Base-by-base conservation (phyloP, 2,329 filamentous ascomycete genomes). In the Alternaria consortialis region DNA sequence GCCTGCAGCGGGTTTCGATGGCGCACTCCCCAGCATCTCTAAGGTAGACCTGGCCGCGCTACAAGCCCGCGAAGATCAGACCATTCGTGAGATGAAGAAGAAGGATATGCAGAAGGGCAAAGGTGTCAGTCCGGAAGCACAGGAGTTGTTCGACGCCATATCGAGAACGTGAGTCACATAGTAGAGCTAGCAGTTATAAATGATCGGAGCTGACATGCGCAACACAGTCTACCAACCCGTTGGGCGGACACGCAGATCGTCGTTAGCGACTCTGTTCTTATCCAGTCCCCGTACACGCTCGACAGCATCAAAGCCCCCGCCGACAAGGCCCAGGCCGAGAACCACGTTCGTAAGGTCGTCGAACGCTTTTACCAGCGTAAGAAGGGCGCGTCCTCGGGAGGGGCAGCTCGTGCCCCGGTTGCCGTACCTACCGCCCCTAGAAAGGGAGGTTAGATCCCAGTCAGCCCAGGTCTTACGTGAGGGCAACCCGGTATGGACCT, bases 111-210 rank as follows among this genome's bases (percentile, higher is more conserved):
- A 84, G 56, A 82, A 84, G 60, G 87, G 87, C 56, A 88, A 86
- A 75, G 87, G 86, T 9, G 87, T 89, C 7, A 86, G 82, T 37
- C 83, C 80, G 37, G 87, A 88, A 64, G 87, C 84, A 27, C 88
- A 90, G 76, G 87, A 88, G 55, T 79, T 90, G 15, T 90, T 87
- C 68, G 87, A 90, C 78, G 83, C 84, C 11, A 82, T 90, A 55
- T 84, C 83, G 62, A 83, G 86, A 68, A 87, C 86, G 75, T 88
- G 71, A 64, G 82, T 74, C 23, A 15, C 8, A 13, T 37, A 27
- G 20, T 27, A 40, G 23, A 37, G 2, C 8, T 17, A 20, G 25
- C 17, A 27, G 5, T 5, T 9, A n/a, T 8, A 46, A 2, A 11
- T 5, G 8, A 17, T n/a, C 3, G 23, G n/a, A 23, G 36, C 66